Evolutionary conservation across 352 stramenopile species (phyloP), one percentile per base, ranked within the genome.

Genomic region (Pythium rhizo-oryzae): DNA sequence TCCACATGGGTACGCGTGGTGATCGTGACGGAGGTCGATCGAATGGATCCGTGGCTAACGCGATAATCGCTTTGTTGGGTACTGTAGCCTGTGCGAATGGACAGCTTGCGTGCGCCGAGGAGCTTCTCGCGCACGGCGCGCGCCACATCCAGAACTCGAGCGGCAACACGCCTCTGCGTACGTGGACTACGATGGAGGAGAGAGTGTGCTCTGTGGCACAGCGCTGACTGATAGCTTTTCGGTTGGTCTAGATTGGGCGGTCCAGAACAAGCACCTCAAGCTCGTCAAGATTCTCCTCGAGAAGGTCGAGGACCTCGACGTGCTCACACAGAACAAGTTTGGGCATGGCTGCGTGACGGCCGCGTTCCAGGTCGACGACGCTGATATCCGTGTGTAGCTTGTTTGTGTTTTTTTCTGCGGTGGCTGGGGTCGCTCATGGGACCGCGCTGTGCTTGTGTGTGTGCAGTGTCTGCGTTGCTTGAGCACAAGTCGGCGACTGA

Each of bases 201-300:
- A n/a, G n/a, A n/a, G n/a, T n/a, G n/a, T n/a, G n/a, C n/a, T n/a
- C n/a, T n/a, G n/a, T n/a, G n/a, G n/a, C n/a, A n/a, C n/a, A n/a
- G n/a, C n/a, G 23, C 44, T 55, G 18, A 55, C 44, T 12, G 19
- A 24, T 18, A 24, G 43, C 54, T 28, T n/a, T 65, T 47, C 41
- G 18, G 21, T 21, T 30, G 15, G 6, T 25, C 30, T 62, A 92
- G 88, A 96, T 60, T 96, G 89, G 89, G 85, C 89, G 1, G 85
- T 96, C 53, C 89, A 95, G 70, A 96, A 96, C 71, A 90, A 87
- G 23, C 89, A 95, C 69, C 67, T 92, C n/a, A 78, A 79, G 54
- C 79, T 91, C 8, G 84, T 95, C 25, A 94, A 93, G 74, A 30
- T 89, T 18, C 58, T 96, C 33, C 72, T 96, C 19, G 74, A 88